Evolutionary conservation across 2,329 filamentous ascomycete species (phyloP), one percentile per base, ranked within the genome.

Genomic region (Botryotinia narcissicola): DNA sequence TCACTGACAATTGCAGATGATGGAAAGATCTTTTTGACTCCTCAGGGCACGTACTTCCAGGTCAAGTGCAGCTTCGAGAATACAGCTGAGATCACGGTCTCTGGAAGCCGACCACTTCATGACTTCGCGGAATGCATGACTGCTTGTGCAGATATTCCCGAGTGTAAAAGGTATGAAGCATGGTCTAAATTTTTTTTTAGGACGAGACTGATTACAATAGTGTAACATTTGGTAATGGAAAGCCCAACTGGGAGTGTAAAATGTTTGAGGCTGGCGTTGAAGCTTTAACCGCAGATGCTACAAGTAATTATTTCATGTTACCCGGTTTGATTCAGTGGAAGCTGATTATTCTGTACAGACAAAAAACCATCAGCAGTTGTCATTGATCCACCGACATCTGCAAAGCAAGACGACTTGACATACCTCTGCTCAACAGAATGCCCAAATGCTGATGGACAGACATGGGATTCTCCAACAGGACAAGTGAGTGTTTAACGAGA

Each of bases 371-470:
- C 57, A 0, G 68, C 68, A 40, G 20, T 60, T 16, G 54, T 16
- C 16, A 70, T 70, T 62, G 40, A 70, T 3, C 68, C 68, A 20
- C 68, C 68, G 22, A 60, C 51, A n/a, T 60, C 51, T 29, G 40
- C 22, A 22, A 62, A 70, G 54, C 8, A 29, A 32, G 68, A 62
- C 25, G 68, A 62, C 37, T 14, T 62, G 16, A 61, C n/a, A 37
- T 51, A 46, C 16, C 51, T 70, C 6, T 70, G 68, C 32, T 60
- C 51, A 20, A 70, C 68, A 14, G 68, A 70, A 62, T 70, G 68
- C 4, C 68, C 68, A 60, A 60, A 60, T 37, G 68, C 68, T 14
- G 57, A 70, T n/a, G 68, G 68, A n/a, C 68, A 70, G 62, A 69
- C 48, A 25, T 69, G 66, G 66, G 66, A 57, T 40, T 69, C 66